Base-by-base conservation (phyloP, 23 red algal species). In the Gracilaria domingensis region DNA sequence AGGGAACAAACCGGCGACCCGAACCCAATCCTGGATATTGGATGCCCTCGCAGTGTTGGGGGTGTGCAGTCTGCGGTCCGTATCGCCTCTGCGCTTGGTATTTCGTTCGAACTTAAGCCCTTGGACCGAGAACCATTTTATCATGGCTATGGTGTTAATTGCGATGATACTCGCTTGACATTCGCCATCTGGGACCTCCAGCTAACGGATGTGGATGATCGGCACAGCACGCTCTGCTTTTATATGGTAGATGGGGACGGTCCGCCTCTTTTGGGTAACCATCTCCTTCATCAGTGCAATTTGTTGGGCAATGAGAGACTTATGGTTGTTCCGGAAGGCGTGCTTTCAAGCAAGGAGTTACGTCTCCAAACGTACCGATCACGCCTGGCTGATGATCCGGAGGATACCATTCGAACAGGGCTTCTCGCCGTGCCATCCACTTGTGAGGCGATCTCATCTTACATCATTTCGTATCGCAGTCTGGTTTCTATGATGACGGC, bases 1-100 rank as follows among this genome's bases (percentile, higher is more conserved):
- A 14, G 4, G 18, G 11, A 5, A 7, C 4, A 12, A 12, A 4
- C 9, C 7, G 65, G 5, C 29, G 69, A 72, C 30, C 37, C 38
- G n/a, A 77, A 78, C 25, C 69, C 85, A 16, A 88, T 88, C 44
- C n/a, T 78, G 18, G 56, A 88, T 16, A 35, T 55, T n/a, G 85
- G 69, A 20, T 88, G 85, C 73, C 85, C 33, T 3, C 16, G 69
- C 24, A 88, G 48, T 51, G 47, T 88, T 78, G 53, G 51, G 58
- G 69, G 85, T 29, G 57, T 75, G 47, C 26, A 49, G 35, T 73
- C 40, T 12, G 66, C 85, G 0, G 45, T 2, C 17, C 36, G 32
- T 18, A 45, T 88, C 21, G 65, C 35, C 42, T 72, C 13, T 0
- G 85, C 85, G 24, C 37, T 75, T 35, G 47, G 69, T 14, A 76